Evolutionary conservation across 2,329 filamentous ascomycete species (phyloP).

Genomic region (Diplodia intermedia): DNA sequence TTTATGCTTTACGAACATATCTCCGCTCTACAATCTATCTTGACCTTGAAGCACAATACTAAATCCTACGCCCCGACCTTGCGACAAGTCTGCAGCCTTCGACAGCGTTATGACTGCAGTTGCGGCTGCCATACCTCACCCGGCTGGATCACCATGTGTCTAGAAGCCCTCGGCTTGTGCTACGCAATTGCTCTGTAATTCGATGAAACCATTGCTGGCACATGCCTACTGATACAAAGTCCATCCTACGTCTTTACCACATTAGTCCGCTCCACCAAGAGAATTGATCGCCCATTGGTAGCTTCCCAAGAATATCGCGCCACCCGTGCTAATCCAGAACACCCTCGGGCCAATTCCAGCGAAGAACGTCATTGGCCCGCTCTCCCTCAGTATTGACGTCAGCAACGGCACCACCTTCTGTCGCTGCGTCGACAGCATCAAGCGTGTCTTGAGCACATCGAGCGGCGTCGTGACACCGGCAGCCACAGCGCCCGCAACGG

Average conservation of each 20-base stretch:
- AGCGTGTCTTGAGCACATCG: constrained; percentile 94
- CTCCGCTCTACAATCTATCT: constrained; percentile 21
- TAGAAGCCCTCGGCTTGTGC: neutral
- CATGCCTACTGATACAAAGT: constrained; percentile 3
- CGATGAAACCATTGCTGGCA: neutral
- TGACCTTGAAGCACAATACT: neutral
- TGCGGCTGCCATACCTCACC: neutral
- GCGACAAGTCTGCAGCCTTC: no score
- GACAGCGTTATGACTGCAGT: no score
- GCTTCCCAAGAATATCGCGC: constrained; percentile 91
- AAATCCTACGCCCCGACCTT: no score
- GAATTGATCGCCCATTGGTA: constrained; percentile 89
- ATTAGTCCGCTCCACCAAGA: constrained; percentile 57
- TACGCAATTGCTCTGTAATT: neutral
- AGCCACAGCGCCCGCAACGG: constrained; percentile 80
- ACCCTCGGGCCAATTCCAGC: constrained; percentile 80
- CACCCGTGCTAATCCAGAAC: constrained; percentile 93
- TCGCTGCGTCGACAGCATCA: constrained; percentile 84
- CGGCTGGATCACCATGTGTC: neutral
- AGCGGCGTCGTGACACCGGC: constrained; percentile 90
- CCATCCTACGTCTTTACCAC: constrained; percentile 16
- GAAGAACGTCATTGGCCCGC: constrained; percentile 74
- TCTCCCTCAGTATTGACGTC: constrained; percentile 67
- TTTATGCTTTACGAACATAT: constrained; percentile 30
- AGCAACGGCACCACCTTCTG: constrained; percentile 67